Evolutionary conservation across 2,329 filamentous ascomycete genomes (phyloP).

Genomic region (Thielaviopsis euricoi): DNA sequence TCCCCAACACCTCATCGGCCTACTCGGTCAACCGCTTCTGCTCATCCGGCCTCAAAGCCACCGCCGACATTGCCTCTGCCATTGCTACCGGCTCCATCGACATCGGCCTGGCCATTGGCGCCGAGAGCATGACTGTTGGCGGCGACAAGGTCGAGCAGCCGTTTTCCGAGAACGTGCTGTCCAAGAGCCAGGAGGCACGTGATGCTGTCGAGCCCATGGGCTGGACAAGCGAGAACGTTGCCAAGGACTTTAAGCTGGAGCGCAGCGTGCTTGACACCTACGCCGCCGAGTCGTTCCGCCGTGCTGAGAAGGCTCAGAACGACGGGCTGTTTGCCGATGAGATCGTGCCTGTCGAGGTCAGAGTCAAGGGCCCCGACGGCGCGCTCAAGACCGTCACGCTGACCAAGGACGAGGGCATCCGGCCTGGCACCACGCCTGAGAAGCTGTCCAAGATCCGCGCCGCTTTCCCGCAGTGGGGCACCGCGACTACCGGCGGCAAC

Average conservation of each 20-base stretch:
- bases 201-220: slow-evolving; percentile 96
- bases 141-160: slow-evolving; percentile 35
- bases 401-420: slow-evolving; percentile 76
- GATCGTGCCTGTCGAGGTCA: slow-evolving; percentile 74
- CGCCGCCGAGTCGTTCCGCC: slow-evolving; percentile 71
- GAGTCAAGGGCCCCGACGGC: slow-evolving; percentile 69
- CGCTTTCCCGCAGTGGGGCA: slow-evolving; percentile 81
- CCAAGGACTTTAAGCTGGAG: slow-evolving; percentile 70
- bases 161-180: slow-evolving; percentile 43
- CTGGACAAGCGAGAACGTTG: slow-evolving; percentile 94
- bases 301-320: slow-evolving; percentile 82
- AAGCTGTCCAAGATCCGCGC: slow-evolving; percentile 66
- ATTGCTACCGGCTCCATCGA: slow-evolving; percentile 71
- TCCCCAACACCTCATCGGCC: slow-evolving; percentile 74
- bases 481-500: slow-evolving; percentile 80
- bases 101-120: slow-evolving; percentile 72
- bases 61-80: slow-evolving; percentile 84
- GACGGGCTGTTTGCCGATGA: slow-evolving; percentile 84
- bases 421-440: slow-evolving; percentile 78
- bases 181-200: slow-evolving; percentile 53
- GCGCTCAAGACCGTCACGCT: slow-evolving; percentile 63
- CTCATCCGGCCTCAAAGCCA: slow-evolving; percentile 87
- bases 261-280: slow-evolving; percentile 71
- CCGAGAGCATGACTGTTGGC: slow-evolving; percentile 69
- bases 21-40: slow-evolving; percentile 90